These are phyloP conservation scores for Globisporangium uncinulatum DNA, from an alignment of 352 stramenopile genomes.

Conservation along the genomic window DNA sequence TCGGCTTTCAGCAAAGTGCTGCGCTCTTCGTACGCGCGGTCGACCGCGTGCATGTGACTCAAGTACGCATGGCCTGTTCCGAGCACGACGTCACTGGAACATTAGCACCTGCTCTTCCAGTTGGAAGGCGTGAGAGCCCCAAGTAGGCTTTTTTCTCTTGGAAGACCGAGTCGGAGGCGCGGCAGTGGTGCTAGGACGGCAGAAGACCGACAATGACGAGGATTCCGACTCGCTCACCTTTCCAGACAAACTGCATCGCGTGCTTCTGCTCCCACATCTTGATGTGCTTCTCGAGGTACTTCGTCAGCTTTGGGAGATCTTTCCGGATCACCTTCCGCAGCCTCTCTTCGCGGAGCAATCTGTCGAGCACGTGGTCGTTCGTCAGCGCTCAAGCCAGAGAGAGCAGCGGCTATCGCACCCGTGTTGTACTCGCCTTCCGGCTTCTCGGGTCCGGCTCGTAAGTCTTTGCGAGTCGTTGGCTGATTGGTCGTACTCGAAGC, in stretches of 20 bases:
- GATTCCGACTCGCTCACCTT: slow-evolving; percentile 17
- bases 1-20: slow-evolving; percentile 2
- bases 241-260: slow-evolving; percentile 25
- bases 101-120: not conserved
- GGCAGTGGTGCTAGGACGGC: too few relatives aligned
- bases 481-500: slow-evolving; percentile 25
- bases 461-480: slow-evolving; percentile 12
- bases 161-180: too few relatives aligned
- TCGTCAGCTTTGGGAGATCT: slow-evolving; percentile 37
- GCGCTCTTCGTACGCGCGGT: slow-evolving; percentile 16
- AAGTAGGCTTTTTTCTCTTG: too few relatives aligned
- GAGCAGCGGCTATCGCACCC: not conserved
- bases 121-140: too few relatives aligned
- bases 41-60: slow-evolving; percentile 19
- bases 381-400: not conserved
- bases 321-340: slow-evolving; percentile 30
- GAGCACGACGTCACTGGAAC: not conserved
- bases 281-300: slow-evolving; percentile 30
- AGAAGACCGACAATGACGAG: too few relatives aligned
- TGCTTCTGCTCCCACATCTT: slow-evolving; percentile 31
- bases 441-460: slow-evolving; percentile 15
- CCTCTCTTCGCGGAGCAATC: slow-evolving; percentile 26
- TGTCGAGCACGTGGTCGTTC: not conserved
- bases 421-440: slow-evolving; percentile 6
- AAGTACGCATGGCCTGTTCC: slow-evolving; percentile 27